Evolutionary conservation across 441 rosid genomes (phyloP).

Genomic region (Rhodomyrtus psidioides): DNA sequence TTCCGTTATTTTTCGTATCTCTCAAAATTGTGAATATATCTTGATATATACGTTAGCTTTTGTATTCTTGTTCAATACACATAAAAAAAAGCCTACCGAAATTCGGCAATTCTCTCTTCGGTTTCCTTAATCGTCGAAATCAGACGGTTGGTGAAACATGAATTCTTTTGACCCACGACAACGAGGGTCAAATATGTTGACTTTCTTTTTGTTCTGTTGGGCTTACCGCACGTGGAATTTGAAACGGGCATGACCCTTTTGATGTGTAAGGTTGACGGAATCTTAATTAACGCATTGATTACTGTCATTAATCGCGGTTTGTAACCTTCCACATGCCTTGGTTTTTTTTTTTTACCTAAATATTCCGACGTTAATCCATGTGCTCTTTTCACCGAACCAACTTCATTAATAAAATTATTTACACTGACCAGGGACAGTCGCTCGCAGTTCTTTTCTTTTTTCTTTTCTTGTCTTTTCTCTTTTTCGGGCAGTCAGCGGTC

Average conservation of each 20-base stretch:
- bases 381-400: neutral
- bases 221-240: neutral
- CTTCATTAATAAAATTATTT: neutral
- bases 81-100: no score
- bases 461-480: neutral
- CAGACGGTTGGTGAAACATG: neutral
- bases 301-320: neutral
- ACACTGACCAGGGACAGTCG: neutral
- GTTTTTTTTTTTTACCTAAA: neutral
- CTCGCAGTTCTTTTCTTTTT: accelerated
- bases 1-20: neutral
- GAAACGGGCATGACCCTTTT: neutral
- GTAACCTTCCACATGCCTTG: neutral
- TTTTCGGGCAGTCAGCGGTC: no score
- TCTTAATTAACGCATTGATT: neutral
- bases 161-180: neutral
- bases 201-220: neutral
- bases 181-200: neutral
- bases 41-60: no score
- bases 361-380: neutral
- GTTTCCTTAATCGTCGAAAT: neutral
- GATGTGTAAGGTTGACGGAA: neutral
- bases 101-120: no score
- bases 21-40: no score
- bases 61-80: no score